Conservation (phyloP, 2,329 filamentous ascomycete species). For the Paracoccidioides brasiliensis region DNA sequence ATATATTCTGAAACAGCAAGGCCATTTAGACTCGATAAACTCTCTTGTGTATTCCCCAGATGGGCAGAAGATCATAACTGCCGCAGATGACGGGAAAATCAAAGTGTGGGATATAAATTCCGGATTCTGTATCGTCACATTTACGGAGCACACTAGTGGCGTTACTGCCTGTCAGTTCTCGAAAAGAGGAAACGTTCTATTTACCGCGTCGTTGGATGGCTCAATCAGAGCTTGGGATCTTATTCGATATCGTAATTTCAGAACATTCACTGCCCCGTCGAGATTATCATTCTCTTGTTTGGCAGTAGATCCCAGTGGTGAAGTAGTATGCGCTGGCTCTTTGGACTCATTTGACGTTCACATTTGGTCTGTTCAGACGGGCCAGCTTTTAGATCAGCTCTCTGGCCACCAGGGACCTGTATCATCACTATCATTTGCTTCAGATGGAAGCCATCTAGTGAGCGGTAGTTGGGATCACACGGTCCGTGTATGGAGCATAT, state of each 20-base stretch:
- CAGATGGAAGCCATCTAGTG: constrained; percentile 68
- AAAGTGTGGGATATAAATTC: constrained; percentile 97
- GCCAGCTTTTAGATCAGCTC: constrained; percentile 80
- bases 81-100: constrained; percentile 92
- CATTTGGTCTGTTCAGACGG: constrained; percentile 97
- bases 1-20: constrained; percentile 96
- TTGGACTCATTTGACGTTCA: constrained; percentile 95
- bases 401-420: constrained; percentile 91
- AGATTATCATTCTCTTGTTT: constrained; percentile 85
- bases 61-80: constrained; percentile 82
- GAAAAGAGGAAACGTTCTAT: constrained; percentile 87
- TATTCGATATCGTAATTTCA: constrained; percentile 89
- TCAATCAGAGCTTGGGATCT: constrained; percentile 94
- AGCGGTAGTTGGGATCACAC: constrained; percentile 96
- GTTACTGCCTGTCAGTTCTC: constrained; percentile 90
- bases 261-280: constrained; percentile 89
- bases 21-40: constrained; percentile 94
- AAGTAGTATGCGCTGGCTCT: constrained; percentile 89
- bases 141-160: constrained; percentile 89
- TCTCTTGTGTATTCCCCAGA: constrained; percentile 85
- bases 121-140: constrained; percentile 95
- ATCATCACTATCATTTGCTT: constrained; percentile 74
- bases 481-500: constrained; percentile 91
- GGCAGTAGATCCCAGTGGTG: constrained; percentile 92
- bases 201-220: constrained; percentile 88